Percentiles rank a stretch among this genome's conserved stretches.
Evolutionary conservation across 2,329 filamentous ascomycete genomes (phyloP).

Genomic region (Domatiomyces globalis): DNA sequence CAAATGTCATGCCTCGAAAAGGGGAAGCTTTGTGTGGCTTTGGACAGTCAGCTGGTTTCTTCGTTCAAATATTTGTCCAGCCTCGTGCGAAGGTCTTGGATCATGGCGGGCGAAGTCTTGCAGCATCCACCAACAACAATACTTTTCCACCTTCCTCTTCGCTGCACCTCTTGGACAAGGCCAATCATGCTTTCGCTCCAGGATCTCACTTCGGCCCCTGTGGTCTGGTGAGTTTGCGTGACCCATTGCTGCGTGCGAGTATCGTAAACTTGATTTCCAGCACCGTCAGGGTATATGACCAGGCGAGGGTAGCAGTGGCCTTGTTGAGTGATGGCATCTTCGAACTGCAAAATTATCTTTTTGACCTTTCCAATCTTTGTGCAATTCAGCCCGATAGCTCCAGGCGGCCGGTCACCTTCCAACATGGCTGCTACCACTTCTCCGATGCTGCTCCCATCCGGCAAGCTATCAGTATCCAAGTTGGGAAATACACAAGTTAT

Average conservation of each 20-base stretch:
- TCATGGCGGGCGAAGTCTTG: conserved; percentile 29
- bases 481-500: conserved; percentile 47
- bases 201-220: background rate
- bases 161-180: conserved; percentile 17
- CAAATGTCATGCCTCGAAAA: no score
- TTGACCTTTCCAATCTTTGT: conserved; percentile 29
- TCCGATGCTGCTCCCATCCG: conserved; percentile 40
- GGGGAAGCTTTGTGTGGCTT: background rate
- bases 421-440: conserved; percentile 31
- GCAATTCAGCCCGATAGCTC: conserved; percentile 56
- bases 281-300: conserved; percentile 55
- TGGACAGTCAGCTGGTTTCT: conserved; percentile 10
- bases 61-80: conserved; percentile 4
- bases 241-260: conserved; percentile 49
- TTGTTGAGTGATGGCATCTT: conserved; percentile 26
- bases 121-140: conserved; percentile 35
- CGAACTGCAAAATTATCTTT: conserved; percentile 19
- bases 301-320: conserved; percentile 35
- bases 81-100: conserved; percentile 19
- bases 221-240: conserved; percentile 1
- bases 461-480: conserved; percentile 31
- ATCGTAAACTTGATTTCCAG: conserved; percentile 54
- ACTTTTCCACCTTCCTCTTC: conserved; percentile 11
- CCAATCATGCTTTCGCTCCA: conserved; percentile 24
- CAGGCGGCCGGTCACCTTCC: conserved; percentile 28